Evolutionary conservation across 176 grass and related monocot genomes (phyloP).

Genomic region (Alopecurus myosuroides): DNA sequence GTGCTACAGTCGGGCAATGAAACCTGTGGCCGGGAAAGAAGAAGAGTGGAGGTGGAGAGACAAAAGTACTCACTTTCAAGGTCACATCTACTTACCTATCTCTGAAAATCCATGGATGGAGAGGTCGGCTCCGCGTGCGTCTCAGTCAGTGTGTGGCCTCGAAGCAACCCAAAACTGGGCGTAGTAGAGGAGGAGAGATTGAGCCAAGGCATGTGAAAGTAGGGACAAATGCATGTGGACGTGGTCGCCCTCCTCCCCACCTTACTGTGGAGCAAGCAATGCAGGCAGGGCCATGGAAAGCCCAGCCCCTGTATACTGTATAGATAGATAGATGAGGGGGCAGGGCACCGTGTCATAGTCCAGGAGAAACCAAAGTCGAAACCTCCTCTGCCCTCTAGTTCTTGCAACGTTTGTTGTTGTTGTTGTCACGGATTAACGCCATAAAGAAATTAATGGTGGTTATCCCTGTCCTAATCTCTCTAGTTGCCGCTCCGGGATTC

Average conservation of each 20-base stretch:
- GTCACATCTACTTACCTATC: constrained; percentile 2
- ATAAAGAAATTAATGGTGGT: neutral
- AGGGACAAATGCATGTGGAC: constrained; percentile 47
- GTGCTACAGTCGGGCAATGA: neutral
- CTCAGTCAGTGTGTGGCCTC: constrained; percentile 18
- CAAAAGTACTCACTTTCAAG: neutral
- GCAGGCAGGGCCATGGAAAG: constrained; percentile 22
- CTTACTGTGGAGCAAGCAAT: neutral
- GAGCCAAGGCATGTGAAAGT: constrained; percentile 34
- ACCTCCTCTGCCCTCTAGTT: neutral
- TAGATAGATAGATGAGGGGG: no score
- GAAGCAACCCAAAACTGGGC: neutral
- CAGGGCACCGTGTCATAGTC: neutral
- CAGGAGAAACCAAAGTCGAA: constrained; percentile 12
- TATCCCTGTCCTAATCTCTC: neutral
- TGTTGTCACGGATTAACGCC: neutral
- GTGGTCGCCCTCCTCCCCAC: neutral
- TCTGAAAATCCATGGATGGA: constrained; percentile 24
- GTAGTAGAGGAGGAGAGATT: neutral
- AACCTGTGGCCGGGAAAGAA: neutral
- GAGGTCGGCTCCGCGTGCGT: no score
- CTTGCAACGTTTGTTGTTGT: neutral
- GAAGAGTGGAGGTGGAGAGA: neutral
- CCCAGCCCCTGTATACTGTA: neutral
- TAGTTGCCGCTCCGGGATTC: constrained; percentile 7